phyloP scores from a whole-genome alignment of 495 filamentous ascomycete genomes.

The Margaritispora aquatica region DNA sequence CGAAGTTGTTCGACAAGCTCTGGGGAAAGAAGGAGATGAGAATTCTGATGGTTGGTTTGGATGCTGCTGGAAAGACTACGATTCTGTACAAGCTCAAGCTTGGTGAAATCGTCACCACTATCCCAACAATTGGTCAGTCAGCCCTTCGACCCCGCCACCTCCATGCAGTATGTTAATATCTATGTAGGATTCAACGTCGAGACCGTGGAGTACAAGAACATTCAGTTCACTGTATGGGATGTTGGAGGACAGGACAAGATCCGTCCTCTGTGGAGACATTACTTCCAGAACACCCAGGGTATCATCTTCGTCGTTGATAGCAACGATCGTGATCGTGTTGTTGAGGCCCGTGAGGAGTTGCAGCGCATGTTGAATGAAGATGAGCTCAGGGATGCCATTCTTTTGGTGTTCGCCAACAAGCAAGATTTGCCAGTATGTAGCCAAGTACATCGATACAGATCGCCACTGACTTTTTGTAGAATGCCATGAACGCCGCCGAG shows the following conservation, averaged over 20 bases:
- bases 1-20: constrained; percentile 87
- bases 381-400: constrained; percentile 92
- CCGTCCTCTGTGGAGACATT: constrained; percentile 98
- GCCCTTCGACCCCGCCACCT: constrained; percentile 17
- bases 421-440: constrained; percentile 93
- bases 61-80: constrained; percentile 99
- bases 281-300: constrained; percentile 99
- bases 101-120: constrained; percentile 99
- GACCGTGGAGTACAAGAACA: constrained; percentile 99
- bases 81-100: constrained; percentile 99
- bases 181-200: constrained; percentile 97
- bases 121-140: constrained; percentile 95
- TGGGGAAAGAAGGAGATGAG: constrained; percentile 99
- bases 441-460: background rate
- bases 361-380: constrained; percentile 99
- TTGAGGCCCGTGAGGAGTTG: constrained; percentile 97
- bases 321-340: constrained; percentile 99
- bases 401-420: constrained; percentile 99
- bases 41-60: constrained; percentile 98
- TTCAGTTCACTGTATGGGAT: constrained; percentile 99
- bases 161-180: constrained; percentile 2
- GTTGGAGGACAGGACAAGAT: constrained; percentile 99
- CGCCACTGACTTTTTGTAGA: constrained; percentile 45
- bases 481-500: constrained; percentile 99
- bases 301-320: constrained; percentile 99